These are phyloP conservation scores for Naematelia aurantialba DNA, from an alignment of 768 basidiomycete species.

Conservation along the genomic window DNA sequence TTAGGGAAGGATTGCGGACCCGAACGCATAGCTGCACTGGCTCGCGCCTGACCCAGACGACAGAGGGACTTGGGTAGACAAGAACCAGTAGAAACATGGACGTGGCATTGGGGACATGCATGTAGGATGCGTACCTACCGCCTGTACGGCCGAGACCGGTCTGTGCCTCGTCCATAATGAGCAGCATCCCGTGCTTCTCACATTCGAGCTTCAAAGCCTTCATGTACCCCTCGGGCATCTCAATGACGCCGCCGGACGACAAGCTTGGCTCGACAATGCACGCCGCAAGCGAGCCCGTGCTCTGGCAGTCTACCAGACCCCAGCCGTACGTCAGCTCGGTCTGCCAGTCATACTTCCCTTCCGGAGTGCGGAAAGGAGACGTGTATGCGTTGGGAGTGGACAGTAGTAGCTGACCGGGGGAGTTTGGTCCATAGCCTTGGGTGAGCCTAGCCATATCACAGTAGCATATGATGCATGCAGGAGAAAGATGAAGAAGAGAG, in stretches of 20 bases:
- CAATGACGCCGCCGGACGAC: constrained; percentile 33
- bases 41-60: too few species aligned
- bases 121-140: constrained; percentile 13
- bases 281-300: constrained; percentile 22
- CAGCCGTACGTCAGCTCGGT: constrained; percentile 36
- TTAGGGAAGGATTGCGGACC: too few species aligned
- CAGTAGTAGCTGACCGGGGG: constrained; percentile 19
- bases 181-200: constrained; percentile 31
- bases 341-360: constrained; percentile 37
- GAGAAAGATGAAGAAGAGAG: too few species aligned
- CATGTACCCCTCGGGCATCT: constrained; percentile 35
- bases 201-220: constrained; percentile 31
- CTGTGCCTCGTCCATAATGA: constrained; percentile 42
- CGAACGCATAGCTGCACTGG: too few species aligned
- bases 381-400: constrained; percentile 26
- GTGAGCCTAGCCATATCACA: too few species aligned
- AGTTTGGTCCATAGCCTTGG: constrained; percentile 18
- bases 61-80: too few species aligned
- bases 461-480: too few species aligned
- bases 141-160: constrained; percentile 35
- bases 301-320: constrained; percentile 36
- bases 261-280: constrained; percentile 40
- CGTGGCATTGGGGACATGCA: too few species aligned
- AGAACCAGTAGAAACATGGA: too few species aligned
- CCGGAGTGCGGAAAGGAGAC: constrained; percentile 27